phyloP scores from a whole-genome alignment of 768 basidiomycete species.

The Hysterangium stoloniferum region DNA sequence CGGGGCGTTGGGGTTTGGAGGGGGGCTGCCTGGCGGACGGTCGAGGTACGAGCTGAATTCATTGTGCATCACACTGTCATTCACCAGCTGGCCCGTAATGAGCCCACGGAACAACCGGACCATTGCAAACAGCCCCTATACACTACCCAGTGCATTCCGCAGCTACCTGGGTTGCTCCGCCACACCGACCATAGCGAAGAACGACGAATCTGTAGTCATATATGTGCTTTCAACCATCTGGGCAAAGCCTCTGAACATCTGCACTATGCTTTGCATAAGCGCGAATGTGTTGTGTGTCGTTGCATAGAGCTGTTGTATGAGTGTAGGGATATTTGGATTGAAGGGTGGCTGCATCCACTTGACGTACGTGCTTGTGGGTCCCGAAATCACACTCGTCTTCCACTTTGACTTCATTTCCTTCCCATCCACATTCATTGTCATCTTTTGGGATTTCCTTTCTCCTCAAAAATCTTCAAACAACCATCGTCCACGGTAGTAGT shows the following conservation, averaged over 20 bases:
- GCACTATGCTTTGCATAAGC: slow-evolving; percentile 89
- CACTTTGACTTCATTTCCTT: too few species aligned
- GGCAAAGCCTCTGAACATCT: slow-evolving; percentile 88
- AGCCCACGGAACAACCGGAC: slow-evolving; percentile 76
- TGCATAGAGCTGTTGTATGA: slow-evolving; percentile 81
- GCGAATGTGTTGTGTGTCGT: slow-evolving; percentile 91
- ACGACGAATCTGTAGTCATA: slow-evolving; percentile 92
- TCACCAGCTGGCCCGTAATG: slow-evolving; percentile 38
- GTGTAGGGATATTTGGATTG: slow-evolving; percentile 49
- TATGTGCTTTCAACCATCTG: slow-evolving; percentile 98
- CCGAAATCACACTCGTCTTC: too few species aligned
- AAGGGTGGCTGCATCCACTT: slow-evolving; percentile 28
- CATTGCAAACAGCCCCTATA: slow-evolving; percentile 86
- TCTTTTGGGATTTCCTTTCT: too few species aligned
- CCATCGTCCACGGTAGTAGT: too few species aligned
- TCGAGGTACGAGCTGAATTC: slow-evolving; percentile 77
- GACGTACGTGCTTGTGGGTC: too few species aligned
- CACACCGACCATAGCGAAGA: slow-evolving; percentile 87
- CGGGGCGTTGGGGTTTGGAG: slow-evolving; percentile 30
- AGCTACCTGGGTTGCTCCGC: slow-evolving; percentile 91
- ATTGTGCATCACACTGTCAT: slow-evolving; percentile 34
- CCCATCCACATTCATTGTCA: too few species aligned
- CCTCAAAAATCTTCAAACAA: too few species aligned
- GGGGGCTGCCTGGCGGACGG: slow-evolving; percentile 35
- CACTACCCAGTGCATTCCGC: slow-evolving; percentile 87